Conservation (phyloP, 2,329 filamentous ascomycete genomes). For the Fusarium concolor region DNA sequence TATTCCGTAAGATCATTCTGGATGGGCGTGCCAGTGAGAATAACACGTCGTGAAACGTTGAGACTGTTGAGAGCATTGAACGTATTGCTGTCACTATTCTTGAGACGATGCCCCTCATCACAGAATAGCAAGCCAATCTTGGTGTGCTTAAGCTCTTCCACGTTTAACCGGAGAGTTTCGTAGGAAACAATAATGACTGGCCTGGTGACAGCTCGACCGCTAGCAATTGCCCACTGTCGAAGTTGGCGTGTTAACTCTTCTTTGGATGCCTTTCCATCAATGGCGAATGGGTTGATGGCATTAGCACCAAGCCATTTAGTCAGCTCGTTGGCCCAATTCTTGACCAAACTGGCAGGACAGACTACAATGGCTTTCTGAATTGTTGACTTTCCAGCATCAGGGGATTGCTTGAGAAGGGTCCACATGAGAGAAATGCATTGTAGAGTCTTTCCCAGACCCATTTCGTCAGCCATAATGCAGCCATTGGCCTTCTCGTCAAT, state of each 20-base stretch:
- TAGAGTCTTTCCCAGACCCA: constrained; percentile 96
- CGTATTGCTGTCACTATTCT: constrained; percentile 96
- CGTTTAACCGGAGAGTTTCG: constrained; percentile 91
- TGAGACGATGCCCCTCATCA: constrained; percentile 95
- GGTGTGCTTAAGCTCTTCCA: constrained; percentile 88
- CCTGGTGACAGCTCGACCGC: constrained; percentile 86
- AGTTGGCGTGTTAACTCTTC: constrained; percentile 91
- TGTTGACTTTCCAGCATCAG: constrained; percentile 90
- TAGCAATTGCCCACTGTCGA: constrained; percentile 93
- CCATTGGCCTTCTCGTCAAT: constrained; percentile 94
- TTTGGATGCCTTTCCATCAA: constrained; percentile 96
- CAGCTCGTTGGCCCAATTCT: constrained; percentile 98
- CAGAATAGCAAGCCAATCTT: constrained; percentile 94
- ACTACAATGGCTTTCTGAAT: constrained; percentile 98
- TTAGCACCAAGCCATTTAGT: constrained; percentile 96
- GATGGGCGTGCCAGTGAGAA: constrained; percentile 95
- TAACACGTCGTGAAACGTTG: constrained; percentile 91
- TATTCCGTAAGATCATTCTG: constrained; percentile 99
- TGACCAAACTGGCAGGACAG: constrained; percentile 94
- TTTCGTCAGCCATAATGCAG: constrained; percentile 99
- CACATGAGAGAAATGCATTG: constrained; percentile 98
- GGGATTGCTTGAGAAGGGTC: constrained; percentile 95
- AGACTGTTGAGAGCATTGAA: constrained; percentile 91
- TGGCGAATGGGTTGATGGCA: constrained; percentile 91
- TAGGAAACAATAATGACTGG: constrained; percentile 98